phyloP scores from a whole-genome alignment of 768 basidiomycete genomes.

The Cyclocybe cylindracea region DNA sequence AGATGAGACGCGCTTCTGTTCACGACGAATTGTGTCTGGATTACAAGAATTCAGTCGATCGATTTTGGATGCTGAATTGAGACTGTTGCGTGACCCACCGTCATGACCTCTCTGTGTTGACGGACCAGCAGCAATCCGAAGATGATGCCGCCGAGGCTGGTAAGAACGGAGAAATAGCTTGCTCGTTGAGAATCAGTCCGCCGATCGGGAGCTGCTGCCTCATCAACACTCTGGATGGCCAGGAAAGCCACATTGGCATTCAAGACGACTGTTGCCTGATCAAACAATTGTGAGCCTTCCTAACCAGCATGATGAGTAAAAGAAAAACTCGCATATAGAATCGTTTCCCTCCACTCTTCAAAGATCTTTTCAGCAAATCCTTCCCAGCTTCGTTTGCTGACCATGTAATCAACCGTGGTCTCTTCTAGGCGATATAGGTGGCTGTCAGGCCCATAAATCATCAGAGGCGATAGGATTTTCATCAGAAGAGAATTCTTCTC shows the following conservation, averaged over 20 bases:
- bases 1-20: background rate
- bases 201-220: background rate
- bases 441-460: too few species aligned
- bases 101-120: background rate
- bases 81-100: too few species aligned
- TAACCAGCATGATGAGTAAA: too few species aligned
- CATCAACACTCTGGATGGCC: slow-evolving; percentile 5
- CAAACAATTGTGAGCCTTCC: too few species aligned
- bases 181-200: background rate
- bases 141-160: slow-evolving; percentile 5
- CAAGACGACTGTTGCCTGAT: slow-evolving; percentile 1
- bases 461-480: background rate
- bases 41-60: too few species aligned
- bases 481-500: background rate
- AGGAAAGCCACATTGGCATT: slow-evolving; percentile 3
- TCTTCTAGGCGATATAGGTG: too few species aligned
- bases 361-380: too few species aligned
- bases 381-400: too few species aligned
- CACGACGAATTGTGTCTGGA: background rate
- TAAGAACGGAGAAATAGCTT: slow-evolving; percentile 1
- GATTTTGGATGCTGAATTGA: too few species aligned
- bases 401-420: too few species aligned
- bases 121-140: background rate
- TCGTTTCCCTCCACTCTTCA: too few species aligned
- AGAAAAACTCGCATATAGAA: too few species aligned